Evolutionary conservation across 225 moss, liverwort and hornwort genomes (phyloP).

Genomic region (Neckera pumila): DNA sequence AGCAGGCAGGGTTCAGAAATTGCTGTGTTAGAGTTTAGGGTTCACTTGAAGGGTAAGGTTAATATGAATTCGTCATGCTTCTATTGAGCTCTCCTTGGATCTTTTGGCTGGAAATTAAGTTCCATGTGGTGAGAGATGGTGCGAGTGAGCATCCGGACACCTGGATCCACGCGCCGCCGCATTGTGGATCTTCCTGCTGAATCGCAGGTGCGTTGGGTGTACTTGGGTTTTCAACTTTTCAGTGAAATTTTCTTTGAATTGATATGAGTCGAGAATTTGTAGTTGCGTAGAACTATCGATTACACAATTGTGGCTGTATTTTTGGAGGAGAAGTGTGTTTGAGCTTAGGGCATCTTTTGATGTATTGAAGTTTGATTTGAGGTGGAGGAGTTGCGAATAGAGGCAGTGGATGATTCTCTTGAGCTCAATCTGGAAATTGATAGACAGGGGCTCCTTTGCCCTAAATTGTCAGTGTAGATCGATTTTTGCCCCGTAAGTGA

Average conservation of each 20-base stretch:
- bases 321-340: neutral
- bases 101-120: neutral
- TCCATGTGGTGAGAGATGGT: conserved; percentile 17
- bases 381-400: neutral
- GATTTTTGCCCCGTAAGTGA: neutral
- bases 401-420: neutral
- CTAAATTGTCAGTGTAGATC: neutral
- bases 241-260: neutral
- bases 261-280: neutral
- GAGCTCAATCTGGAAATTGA: neutral
- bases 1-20: neutral
- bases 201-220: conserved; percentile 8
- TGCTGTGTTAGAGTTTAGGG: neutral
- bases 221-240: neutral
- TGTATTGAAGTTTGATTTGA: neutral
- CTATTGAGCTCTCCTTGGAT: neutral
- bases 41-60: neutral
- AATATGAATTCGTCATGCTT: neutral
- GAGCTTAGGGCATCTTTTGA: neutral
- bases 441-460: neutral
- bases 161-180: conserved; percentile 37
- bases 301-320: neutral
- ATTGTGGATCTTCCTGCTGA: conserved; percentile 27
- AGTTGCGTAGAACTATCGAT: neutral
- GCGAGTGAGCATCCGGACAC: conserved; percentile 26